Base-by-base conservation (phyloP, 495 filamentous ascomycete genomes). In the Apiosordaria backusii region DNA sequence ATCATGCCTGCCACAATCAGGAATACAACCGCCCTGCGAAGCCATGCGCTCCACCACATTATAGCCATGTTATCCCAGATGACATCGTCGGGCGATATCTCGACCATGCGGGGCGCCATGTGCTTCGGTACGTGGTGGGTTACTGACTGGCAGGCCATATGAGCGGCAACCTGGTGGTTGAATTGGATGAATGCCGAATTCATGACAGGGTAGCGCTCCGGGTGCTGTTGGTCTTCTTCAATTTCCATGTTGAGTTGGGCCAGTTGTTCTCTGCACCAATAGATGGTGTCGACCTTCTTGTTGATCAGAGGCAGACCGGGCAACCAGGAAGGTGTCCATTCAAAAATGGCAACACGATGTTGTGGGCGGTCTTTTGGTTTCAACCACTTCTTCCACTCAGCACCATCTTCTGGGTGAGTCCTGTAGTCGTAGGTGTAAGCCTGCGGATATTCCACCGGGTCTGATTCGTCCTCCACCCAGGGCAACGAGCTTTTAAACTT, bases 111-210 rank as follows among this genome's bases (percentile, higher is more conserved):
- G 26, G 95, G 96, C 3, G 91, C 88, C 95, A 99, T 99, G 62
- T 94, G 89, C 71, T 93, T 92, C 2, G 96, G 96, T 5, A 95
- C 75, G 71, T 99, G 95, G 71, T 98, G 94, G 54, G 87, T 93
- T 67, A 97, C 86, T 24, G 92, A 84, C 76, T 99, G 95, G 75
- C 92, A 97, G 65, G 94, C 94, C 95, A 99, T 98, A 71, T 99
- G 95, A 2, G 95, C 95, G 7, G 93, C 92, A 4, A 97, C 92
- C 77, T 99, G 95, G 71, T 97, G 91, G 70, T 98, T 97, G 84
- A 99, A 99, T 75, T 99, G 95, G 63, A 99, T 92, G 72, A 99
- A 99, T 16, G 95, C 95, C 15, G 96, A 97, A 71, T 93, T 97
- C 94, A 99, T 97, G 62, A 94, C 80, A 2, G 95, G 96, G 67